A percentile compares a stretch with the other conserved stretches of the same genome.
These are phyloP conservation scores for Coniophora puteana DNA, from an alignment of 1,284 basidiomycete species.

Conservation along the genomic window DNA sequence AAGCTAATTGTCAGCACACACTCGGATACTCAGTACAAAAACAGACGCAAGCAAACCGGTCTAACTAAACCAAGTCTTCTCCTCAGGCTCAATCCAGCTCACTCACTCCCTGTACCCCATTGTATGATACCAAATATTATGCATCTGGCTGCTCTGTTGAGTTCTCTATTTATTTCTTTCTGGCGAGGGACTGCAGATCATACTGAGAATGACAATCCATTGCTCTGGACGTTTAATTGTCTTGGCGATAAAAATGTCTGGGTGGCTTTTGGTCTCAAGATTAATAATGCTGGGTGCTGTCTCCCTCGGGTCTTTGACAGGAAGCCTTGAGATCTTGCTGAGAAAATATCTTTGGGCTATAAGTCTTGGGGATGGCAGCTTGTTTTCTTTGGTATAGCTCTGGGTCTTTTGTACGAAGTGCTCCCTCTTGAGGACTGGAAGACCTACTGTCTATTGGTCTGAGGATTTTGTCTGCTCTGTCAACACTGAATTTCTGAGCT, in stretches of 20 bases:
- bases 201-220: slow-evolving; percentile 15
- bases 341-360: slow-evolving; percentile 34
- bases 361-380: slow-evolving; percentile 31
- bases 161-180: slow-evolving; percentile 18
- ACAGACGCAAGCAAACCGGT: slow-evolving; percentile 5
- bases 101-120: slow-evolving; percentile 10
- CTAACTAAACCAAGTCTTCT: slow-evolving; percentile 11
- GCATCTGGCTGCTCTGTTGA: slow-evolving; percentile 28
- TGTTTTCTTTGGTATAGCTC: slow-evolving; percentile 29
- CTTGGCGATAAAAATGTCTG: slow-evolving; percentile 21
- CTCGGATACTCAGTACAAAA: slow-evolving; percentile 3
- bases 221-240: slow-evolving; percentile 30
- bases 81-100: slow-evolving; percentile 5
- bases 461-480: neutral
- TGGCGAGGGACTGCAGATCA: slow-evolving; percentile 22
- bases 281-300: slow-evolving; percentile 23
- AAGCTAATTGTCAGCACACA: neutral
- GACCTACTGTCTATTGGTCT: neutral
- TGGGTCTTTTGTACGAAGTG: slow-evolving; percentile 22
- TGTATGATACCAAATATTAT: slow-evolving; percentile 21
- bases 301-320: slow-evolving; percentile 32
- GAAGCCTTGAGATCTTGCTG: slow-evolving; percentile 30
- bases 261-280: slow-evolving; percentile 25
- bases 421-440: slow-evolving; percentile 21
- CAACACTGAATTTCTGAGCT: neutral